phyloP scores from a whole-genome alignment of 169 alveolate species.

The Plasmodium coatneyi region DNA sequence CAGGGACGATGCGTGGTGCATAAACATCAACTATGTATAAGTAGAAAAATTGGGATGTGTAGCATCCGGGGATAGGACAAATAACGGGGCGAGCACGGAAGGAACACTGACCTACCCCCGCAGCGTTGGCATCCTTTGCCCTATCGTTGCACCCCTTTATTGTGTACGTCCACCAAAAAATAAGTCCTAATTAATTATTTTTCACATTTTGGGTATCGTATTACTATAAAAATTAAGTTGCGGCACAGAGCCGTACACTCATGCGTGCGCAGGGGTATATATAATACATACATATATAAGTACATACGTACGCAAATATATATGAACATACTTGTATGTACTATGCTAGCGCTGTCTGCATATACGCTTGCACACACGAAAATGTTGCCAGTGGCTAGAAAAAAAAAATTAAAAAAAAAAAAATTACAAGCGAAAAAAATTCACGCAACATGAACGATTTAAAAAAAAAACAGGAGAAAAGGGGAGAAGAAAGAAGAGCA shows the following conservation, averaged over 20 bases:
- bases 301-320: background rate
- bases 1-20: background rate
- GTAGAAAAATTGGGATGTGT: background rate
- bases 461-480: conserved; percentile 12
- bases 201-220: conserved; percentile 10
- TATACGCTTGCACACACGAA: background rate
- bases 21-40: background rate
- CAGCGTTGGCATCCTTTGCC: background rate
- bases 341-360: background rate
- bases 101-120: background rate
- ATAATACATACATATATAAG: background rate
- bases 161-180: conserved; percentile 19
- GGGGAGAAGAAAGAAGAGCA: background rate
- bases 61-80: background rate
- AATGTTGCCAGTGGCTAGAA: background rate
- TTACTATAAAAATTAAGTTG: conserved; percentile 37
- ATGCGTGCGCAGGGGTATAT: background rate
- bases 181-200: conserved; percentile 16
- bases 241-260: background rate
- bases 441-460: conserved; percentile 24
- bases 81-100: background rate
- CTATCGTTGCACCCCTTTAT: background rate
- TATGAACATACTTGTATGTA: conserved; percentile 16
- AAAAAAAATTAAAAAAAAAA: conserved; percentile 14
- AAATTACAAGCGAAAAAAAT: conserved; percentile 1